Evolutionary conservation across 331 rosid genomes (phyloP).

Genomic region (Rosa hybrid): DNA sequence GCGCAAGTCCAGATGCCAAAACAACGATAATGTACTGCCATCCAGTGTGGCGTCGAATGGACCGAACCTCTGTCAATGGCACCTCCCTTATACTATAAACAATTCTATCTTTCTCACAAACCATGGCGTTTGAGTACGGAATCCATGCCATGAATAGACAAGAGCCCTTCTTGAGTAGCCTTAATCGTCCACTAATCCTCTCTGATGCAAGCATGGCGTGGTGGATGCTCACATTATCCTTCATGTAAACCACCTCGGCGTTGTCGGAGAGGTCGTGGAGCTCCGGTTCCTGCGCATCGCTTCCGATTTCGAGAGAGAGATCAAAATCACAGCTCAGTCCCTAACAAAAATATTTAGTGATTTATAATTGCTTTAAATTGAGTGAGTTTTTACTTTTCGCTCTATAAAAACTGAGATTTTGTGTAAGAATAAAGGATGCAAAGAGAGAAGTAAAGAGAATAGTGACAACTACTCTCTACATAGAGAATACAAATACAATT

Average conservation of each 20-base stretch:
- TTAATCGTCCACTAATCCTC: conserved; percentile 83
- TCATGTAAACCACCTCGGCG: conserved; percentile 66
- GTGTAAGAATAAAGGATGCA: no score
- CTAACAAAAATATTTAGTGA: no score
- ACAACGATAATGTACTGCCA: conserved; percentile 91
- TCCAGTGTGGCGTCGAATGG: conserved; percentile 84
- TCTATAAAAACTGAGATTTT: no score
- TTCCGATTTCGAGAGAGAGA: conserved; percentile 3
- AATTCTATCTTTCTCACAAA: conserved; percentile 49
- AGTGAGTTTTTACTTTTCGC: no score
- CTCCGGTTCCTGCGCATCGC: conserved; percentile 84
- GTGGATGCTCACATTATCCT: conserved; percentile 91
- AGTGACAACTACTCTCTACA: no score
- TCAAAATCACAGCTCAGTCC: no score
- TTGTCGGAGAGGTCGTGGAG: conserved; percentile 91
- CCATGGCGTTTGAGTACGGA: no score
- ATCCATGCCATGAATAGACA: conserved; percentile 46
- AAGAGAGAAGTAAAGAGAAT: no score
- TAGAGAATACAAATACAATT: no score
- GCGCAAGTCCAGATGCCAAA: conserved; percentile 88
- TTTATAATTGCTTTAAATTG: no score
- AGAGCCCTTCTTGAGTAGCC: conserved; percentile 71
- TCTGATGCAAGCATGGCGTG: conserved; percentile 73
- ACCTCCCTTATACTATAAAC: conserved; percentile 85
- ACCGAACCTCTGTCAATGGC: conserved; percentile 80